A percentile compares a stretch with the other conserved stretches of the same genome.
phyloP scores from a whole-genome alignment of 805 yeast genomes.

The Wickerhamomyces bovis region DNA sequence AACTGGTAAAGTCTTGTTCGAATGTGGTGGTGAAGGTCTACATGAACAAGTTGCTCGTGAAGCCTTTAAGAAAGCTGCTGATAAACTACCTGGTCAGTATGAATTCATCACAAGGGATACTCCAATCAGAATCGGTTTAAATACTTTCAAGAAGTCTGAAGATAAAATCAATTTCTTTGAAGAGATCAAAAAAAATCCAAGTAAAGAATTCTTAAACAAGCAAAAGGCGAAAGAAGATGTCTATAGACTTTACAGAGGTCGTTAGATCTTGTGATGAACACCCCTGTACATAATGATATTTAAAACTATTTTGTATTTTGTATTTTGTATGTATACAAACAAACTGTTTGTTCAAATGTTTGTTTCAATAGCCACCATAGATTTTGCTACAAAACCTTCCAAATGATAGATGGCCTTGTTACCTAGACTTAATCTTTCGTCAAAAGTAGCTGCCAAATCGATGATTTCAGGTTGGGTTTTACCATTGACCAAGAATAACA shows the following conservation, averaged over 20 bases:
- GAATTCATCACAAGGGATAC: conserved; percentile 70
- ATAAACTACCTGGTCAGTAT: conserved; percentile 86
- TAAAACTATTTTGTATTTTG: background rate
- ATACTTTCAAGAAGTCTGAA: conserved; percentile 40
- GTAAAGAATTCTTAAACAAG: conserved; percentile 54
- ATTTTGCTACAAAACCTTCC: conserved; percentile 88
- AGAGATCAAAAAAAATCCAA: conserved; percentile 51
- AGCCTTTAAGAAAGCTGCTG: conserved; percentile 84
- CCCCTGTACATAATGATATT: background rate
- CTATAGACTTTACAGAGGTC: conserved; percentile 57
- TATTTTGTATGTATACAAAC: too few species aligned
- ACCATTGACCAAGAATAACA: conserved; percentile 29
- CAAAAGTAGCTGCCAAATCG: conserved; percentile 59
- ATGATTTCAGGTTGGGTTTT: conserved; percentile 42
- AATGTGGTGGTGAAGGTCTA: conserved; percentile 64
- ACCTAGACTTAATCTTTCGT: conserved; percentile 83
- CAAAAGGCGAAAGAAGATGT: conserved; percentile 43
- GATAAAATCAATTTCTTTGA: conserved; percentile 48
- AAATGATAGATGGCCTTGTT: conserved; percentile 87
- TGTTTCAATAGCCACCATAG: conserved; percentile 69
- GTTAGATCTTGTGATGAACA: conserved; percentile 29
- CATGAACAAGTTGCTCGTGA: conserved; percentile 90
- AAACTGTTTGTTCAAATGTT: background rate
- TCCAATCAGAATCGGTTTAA: conserved; percentile 67
- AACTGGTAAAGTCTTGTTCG: conserved; percentile 89